Conservation (phyloP, 2,329 filamentous ascomycete species). For the Torrubiellomyces zombiae region DNA sequence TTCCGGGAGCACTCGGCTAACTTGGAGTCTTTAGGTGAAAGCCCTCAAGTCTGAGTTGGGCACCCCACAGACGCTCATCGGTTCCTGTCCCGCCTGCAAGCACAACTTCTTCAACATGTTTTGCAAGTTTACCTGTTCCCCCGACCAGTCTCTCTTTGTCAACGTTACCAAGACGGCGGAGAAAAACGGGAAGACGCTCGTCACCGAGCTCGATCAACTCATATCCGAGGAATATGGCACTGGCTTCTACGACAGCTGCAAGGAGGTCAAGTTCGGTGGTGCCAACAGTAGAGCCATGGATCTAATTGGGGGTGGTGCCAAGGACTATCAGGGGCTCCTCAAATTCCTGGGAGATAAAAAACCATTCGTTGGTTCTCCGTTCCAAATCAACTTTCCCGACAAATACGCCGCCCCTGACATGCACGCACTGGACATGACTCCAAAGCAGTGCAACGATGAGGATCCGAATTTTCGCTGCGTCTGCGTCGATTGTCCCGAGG, state of each 20-base stretch:
- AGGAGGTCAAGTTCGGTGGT: conserved; percentile 94
- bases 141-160: conserved; percentile 86
- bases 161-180: conserved; percentile 67
- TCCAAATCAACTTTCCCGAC: conserved; percentile 86
- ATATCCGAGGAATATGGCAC: conserved; percentile 70
- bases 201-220: conserved; percentile 80
- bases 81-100: conserved; percentile 90
- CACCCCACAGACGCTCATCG: conserved; percentile 75
- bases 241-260: conserved; percentile 92
- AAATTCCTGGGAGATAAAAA: conserved; percentile 92
- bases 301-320: conserved; percentile 87
- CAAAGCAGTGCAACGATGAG: conserved; percentile 79
- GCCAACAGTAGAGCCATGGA: conserved; percentile 90
- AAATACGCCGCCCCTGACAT: conserved; percentile 51
- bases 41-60: conserved; percentile 70
- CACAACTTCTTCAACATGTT: conserved; percentile 98
- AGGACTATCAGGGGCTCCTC: conserved; percentile 72
- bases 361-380: conserved; percentile 67
- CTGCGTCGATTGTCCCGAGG: conserved; percentile 78
- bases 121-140: conserved; percentile 95
- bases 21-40: conserved; percentile 43
- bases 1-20: too few relatives aligned
- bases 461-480: conserved; percentile 78
- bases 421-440: conserved; percentile 49
- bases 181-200: conserved; percentile 44